Base-by-base conservation (phyloP, 768 basidiomycete species). In the Austroboletus festivus region DNA sequence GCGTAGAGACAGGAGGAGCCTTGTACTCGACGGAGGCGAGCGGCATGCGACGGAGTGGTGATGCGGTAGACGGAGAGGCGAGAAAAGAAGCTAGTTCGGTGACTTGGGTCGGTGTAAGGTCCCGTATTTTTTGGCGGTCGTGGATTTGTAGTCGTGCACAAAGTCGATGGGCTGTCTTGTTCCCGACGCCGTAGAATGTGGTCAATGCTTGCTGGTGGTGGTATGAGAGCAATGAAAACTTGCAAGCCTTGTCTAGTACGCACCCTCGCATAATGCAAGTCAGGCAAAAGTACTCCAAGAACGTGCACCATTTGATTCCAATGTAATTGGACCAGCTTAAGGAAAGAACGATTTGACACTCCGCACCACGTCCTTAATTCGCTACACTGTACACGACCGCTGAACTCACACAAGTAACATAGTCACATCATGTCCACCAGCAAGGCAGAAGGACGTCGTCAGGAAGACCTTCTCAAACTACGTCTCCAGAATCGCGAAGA, bases 111-210 rank as follows among this genome's bases (percentile, higher is more conserved):
- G 93, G 85, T 22, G 90, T 83, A 26, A 99, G 76, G 64, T 91
- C 80, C 42, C 79, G 80, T 55, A 99, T 82, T 67, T 80, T 83
- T 70, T 86, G 82, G 53, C 76, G 77, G 74, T 91, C 83, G 69
- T 97, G 93, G 44, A 99, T 90, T 62, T 89, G 88, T 38, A 96
- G 81, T 51, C 96, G 85, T 10, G 94, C 91, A 62, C 95, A 93
- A 26, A 99, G 76, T 23, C 86, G 84, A 48, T 80, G 77, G 9
- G 94, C 82, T 15, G 82, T 88, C 52, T 77, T 71, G 58, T 75
- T 79, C 5, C 89, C 89, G 60, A 99, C 76, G 20, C 96, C 96
- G 65, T 93, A 93, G 73, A 97, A 93, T 42, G 77, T 74, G 13
- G 86, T 89, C 50, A 99, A 70, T n/a, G 93, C 95, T 71, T 85